Base-by-base conservation (phyloP, 2,329 filamentous ascomycete species). In the Orbilia oligospora region DNA sequence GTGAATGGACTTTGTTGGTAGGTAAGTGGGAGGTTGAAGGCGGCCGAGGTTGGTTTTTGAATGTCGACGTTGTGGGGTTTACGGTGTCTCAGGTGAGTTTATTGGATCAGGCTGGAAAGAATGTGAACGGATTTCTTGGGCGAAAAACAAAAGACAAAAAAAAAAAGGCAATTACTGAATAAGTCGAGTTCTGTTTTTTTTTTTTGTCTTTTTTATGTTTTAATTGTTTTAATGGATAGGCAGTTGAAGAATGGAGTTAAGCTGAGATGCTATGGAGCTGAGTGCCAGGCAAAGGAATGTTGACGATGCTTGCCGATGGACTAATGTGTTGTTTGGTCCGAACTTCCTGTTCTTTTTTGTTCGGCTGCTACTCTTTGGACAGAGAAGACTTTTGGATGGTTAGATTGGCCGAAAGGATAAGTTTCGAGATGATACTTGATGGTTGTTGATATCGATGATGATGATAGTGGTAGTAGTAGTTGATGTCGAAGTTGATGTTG, bases 231-330 rank as follows among this genome's bases (percentile, higher is more conserved):
- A 20, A 58, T 48, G 27, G 46, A 63, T 24, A 12, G 38, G 22
- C n/a, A 20, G 56, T 38, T 4, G 51, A 46, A 67, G 67, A 67
- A 77, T 76, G 65, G 36, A 41, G 51, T 49, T 12, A 30, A 33
- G 56, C 9, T 33, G 38, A 9, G 41, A 48, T 49, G 61, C 10
- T 18, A 33, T 48, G 61, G 71, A 68, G 65, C 22, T 49, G 68
- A 78, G 64, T 36, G 75, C 46, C 53, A 51, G 75, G 75, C 68
- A 68, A 72, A 78, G 75, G 75, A 78, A 78, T 78, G 75, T 72
- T 78, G 72, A 61, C 51, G 67, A 1, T 70, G 48, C 49, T 51
- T 58, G 51, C 51, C 41, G 53, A 33, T 30, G 51, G 67, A 33
- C 12, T 58, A n/a, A 10, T 38, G 51, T 33, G 51, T 33, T 55